Percentiles rank a stretch among this genome's conserved stretches.
phyloP scores from a whole-genome alignment of 148 eudicot species.

The Camellia japonica region DNA sequence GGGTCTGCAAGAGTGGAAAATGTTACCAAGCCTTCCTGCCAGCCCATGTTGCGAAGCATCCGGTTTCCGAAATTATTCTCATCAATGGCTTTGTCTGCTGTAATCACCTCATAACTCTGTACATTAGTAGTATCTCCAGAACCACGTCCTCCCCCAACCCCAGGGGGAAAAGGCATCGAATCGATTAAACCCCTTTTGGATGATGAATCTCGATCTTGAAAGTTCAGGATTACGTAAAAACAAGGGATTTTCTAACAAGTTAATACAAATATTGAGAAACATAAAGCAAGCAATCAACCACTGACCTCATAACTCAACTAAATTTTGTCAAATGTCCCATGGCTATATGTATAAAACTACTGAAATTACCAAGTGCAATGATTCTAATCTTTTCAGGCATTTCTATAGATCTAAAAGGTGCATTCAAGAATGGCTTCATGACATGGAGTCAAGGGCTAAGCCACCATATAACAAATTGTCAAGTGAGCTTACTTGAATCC shows the following conservation, averaged over 20 bases:
- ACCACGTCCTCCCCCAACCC: conserved; percentile 88
- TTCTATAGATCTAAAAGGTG: neutral
- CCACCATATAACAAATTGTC: neutral
- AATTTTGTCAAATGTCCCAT: neutral
- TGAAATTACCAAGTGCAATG: neutral
- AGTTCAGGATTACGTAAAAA: conserved; percentile 28
- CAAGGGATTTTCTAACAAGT: conserved; percentile 44
- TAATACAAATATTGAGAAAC: conserved; percentile 29
- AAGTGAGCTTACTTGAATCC: conserved; percentile 72
- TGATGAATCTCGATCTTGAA: conserved; percentile 71
- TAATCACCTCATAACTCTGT: conserved; percentile 74
- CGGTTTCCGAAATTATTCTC: conserved; percentile 96
- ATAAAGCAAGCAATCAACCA: conserved; percentile 29
- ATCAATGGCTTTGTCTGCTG: conserved; percentile 85
- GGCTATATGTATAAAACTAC: neutral
- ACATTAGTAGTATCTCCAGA: conserved; percentile 43
- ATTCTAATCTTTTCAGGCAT: neutral
- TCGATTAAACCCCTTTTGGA: conserved; percentile 69
- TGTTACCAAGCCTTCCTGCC: conserved; percentile 99
- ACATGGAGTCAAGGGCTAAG: neutral
- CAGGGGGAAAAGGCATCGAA: conserved; percentile 97
- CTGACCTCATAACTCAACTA: neutral
- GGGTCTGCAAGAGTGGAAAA: conserved; percentile 30
- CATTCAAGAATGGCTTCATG: neutral
- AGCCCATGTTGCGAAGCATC: conserved; percentile 99